Conservation (phyloP, 805 yeast species). For the Candida methanosorbosa region DNA sequence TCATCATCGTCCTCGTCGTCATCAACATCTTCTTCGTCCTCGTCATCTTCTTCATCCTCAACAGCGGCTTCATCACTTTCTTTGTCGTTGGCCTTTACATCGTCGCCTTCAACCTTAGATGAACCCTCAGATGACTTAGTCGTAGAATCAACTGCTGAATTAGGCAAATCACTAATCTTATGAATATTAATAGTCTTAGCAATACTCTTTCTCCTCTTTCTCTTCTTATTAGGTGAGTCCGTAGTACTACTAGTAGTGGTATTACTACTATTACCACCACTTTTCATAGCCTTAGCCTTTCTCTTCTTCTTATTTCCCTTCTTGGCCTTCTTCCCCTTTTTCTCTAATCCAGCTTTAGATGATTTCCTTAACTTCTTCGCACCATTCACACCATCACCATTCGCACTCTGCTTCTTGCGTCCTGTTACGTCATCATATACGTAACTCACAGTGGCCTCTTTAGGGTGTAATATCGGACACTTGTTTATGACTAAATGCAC, state of each 20-base stretch:
- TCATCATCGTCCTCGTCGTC: not conserved
- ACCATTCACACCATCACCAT: not conserved
- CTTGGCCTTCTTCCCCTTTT: not conserved
- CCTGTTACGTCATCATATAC: not conserved
- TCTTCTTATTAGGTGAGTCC: conserved; percentile 4
- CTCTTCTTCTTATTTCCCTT: not conserved
- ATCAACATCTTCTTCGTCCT: not conserved
- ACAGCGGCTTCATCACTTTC: not conserved
- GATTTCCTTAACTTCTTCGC: too few relatives aligned
- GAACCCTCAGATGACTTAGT: too few relatives aligned
- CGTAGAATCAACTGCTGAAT: conserved; percentile 1
- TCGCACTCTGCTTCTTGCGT: not conserved
- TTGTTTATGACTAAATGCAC: conserved; percentile 8
- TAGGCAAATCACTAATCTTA: conserved; percentile 1
- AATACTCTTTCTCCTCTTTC: conserved; percentile 3
- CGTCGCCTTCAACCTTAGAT: not conserved
- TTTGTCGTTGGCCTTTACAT: not conserved
- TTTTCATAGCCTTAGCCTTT: not conserved
- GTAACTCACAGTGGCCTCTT: conserved; percentile 9
- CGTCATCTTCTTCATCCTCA: not conserved
- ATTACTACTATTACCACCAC: not conserved
- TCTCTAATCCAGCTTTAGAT: not conserved
- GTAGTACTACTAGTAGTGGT: not conserved
- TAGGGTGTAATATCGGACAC: conserved; percentile 21
- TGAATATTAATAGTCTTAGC: not conserved